These are phyloP conservation scores for Fusarium haematococcum DNA, from an alignment of 2,329 filamentous ascomycete species.

Conservation along the genomic window DNA sequence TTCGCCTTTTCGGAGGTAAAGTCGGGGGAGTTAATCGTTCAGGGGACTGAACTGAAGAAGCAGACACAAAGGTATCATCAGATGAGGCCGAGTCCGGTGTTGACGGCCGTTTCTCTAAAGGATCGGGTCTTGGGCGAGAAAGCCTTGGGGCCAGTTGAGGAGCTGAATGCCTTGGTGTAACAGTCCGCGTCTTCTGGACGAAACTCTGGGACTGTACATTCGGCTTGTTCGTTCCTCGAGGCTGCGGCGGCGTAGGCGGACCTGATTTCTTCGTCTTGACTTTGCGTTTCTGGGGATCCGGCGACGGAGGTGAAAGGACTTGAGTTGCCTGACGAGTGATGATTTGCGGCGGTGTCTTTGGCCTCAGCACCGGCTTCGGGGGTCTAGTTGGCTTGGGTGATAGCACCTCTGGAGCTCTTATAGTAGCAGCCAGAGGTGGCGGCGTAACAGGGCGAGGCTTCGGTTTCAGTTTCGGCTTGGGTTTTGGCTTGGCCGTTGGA, in stretches of 20 bases:
- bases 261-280: constrained; percentile 33
- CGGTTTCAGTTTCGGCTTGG: constrained; percentile 42
- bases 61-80: constrained; percentile 60
- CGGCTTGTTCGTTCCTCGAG: constrained; percentile 44
- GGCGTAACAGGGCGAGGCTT: constrained; percentile 40
- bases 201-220: constrained; percentile 20
- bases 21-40: constrained; percentile 43
- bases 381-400: constrained; percentile 50
- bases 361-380: constrained; percentile 46
- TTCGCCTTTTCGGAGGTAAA: constrained; percentile 23
- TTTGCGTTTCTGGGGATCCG: constrained; percentile 46
- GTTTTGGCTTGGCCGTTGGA: constrained; percentile 41
- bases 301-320: constrained; percentile 39
- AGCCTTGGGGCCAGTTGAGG: constrained; percentile 21
- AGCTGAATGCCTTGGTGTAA: constrained; percentile 24
- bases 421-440: constrained; percentile 30
- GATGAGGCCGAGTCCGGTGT: constrained; percentile 53
- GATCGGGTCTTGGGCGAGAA: constrained; percentile 21
- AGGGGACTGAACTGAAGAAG: constrained; percentile 52
- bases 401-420: constrained; percentile 42
- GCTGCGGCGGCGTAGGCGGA: constrained; percentile 54
- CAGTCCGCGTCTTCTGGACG: neutral
- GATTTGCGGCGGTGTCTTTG: constrained; percentile 46
- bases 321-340: constrained; percentile 35
- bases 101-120: constrained; percentile 27